Evolutionary conservation across 176 grass and related monocot species (phyloP).

Genomic region (Carex littledalei): DNA sequence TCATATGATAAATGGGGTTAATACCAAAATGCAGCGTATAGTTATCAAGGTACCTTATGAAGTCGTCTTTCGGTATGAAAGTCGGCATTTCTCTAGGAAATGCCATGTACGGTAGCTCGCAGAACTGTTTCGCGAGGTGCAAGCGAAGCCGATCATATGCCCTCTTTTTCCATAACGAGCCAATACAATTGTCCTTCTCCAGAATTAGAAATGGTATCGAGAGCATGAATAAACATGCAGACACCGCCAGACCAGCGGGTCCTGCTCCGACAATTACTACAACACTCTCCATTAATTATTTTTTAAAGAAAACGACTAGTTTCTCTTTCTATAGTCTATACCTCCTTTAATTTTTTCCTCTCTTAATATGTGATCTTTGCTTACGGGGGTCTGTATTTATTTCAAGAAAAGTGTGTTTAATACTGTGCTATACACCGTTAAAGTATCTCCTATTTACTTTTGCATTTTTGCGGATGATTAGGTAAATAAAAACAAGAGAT

Average conservation of each 20-base stretch:
- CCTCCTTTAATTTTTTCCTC: background rate
- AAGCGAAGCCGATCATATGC: constrained; percentile 37
- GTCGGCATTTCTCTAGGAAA: background rate
- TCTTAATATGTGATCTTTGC: background rate
- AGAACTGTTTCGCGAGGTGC: constrained; percentile 36
- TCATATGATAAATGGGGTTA: background rate
- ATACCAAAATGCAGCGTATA: constrained; percentile 12
- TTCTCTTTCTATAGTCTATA: background rate
- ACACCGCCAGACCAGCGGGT: constrained; percentile 16
- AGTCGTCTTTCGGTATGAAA: constrained; percentile 18
- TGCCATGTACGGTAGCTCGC: constrained; percentile 17
- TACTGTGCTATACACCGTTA: background rate
- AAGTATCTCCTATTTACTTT: background rate
- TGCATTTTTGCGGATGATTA: background rate
- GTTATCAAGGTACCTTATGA: constrained; percentile 16
- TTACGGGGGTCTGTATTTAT: background rate
- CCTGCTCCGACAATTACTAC: constrained; percentile 29
- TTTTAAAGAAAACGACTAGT: background rate
- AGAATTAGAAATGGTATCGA: background rate
- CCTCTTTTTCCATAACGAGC: constrained; percentile 27
- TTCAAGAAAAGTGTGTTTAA: background rate
- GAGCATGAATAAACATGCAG: background rate
- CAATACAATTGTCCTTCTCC: constrained; percentile 18
- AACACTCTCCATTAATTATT: background rate
- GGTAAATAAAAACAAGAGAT: background rate